Conservation (phyloP, 2,329 filamentous ascomycete genomes). For the Alternaria metachromatica region DNA sequence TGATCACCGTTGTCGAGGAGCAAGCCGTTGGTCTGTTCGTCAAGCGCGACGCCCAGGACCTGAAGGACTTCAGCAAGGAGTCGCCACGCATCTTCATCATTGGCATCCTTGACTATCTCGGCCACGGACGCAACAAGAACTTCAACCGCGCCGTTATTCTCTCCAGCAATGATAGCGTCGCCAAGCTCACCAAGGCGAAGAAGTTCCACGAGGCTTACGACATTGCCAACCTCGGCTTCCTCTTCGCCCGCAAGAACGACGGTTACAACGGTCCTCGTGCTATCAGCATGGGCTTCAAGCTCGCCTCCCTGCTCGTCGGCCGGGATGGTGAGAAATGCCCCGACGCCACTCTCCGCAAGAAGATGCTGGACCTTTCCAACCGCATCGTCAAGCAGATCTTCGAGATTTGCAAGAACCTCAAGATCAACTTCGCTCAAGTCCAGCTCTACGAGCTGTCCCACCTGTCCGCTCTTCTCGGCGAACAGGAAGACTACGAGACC, state of each 20-base stretch:
- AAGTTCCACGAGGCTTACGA: constrained; percentile 45
- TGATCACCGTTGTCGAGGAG: constrained; percentile 34
- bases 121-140: constrained; percentile 37
- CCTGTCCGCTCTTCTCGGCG: constrained; percentile 53
- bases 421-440: constrained; percentile 54
- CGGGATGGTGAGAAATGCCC: constrained; percentile 35
- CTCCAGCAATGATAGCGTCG: constrained; percentile 32
- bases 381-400: constrained; percentile 53
- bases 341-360: constrained; percentile 46
- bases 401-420: constrained; percentile 47
- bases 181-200: constrained; percentile 35
- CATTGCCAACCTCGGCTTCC: constrained; percentile 42
- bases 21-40: constrained; percentile 37
- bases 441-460: constrained; percentile 52
- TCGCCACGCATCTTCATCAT: constrained; percentile 42
- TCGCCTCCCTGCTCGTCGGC: constrained; percentile 44
- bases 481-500: constrained; percentile 54
- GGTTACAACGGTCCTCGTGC: constrained; percentile 41
- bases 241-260: constrained; percentile 40
- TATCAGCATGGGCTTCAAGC: constrained; percentile 49
- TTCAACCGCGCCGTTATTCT: constrained; percentile 39
- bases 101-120: constrained; percentile 38
- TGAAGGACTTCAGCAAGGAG: constrained; percentile 37
- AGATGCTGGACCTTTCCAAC: constrained; percentile 50
- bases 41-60: constrained; percentile 35